Evolutionary conservation across 108 stramenopile species (phyloP), one percentile per base, ranked within the genome.

Genomic region (Cyclotella kingstonii): DNA sequence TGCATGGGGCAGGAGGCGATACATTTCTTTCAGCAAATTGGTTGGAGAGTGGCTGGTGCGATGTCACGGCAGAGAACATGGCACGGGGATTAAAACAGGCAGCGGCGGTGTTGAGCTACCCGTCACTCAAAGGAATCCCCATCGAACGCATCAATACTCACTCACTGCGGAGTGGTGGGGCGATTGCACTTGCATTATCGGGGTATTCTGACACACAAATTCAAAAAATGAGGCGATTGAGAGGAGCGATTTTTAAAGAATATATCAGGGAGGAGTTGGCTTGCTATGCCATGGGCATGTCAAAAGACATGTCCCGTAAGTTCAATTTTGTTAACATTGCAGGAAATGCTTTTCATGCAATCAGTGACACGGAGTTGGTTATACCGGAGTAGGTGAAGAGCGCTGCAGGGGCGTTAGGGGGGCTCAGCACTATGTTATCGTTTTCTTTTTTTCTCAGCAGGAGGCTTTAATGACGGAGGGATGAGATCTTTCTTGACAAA

Each of bases 211-310:
- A 60, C 59, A 5, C 34, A 19, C 17, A 60, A 15, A 60, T 60
- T 1, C 59, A 60, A 28, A 60, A 60, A 17, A 46, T 60, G 59
- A 45, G 59, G 2, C 43, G 3, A 12, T 60, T 44, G 59, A 5
- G 30, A 4, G n/a, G 59, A 18, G 30, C 31, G 2, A 60, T 45
- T 2, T 60, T 60, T 33, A 60, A 23, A 33, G 59, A 60, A 42
- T 60, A 60, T 31, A 46, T 60, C 25, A 9, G 33, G 4, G 45
- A 60, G 18, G n/a, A 34, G 2, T 34, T 60, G 30, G 18, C 44
- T 14, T 14, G 8, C 14, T 45, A 34, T 34, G 45, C 59, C 0
- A 19, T 21, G 31, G 30, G 30, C 4, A 60, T 46, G 44, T 60
- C 59, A 5, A 31, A 12, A 0, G n/a, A 30, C 17, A 60, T 60